Evolutionary conservation across 306 rosid genomes (phyloP).

Genomic region (Casuarina equisetifolia): DNA sequence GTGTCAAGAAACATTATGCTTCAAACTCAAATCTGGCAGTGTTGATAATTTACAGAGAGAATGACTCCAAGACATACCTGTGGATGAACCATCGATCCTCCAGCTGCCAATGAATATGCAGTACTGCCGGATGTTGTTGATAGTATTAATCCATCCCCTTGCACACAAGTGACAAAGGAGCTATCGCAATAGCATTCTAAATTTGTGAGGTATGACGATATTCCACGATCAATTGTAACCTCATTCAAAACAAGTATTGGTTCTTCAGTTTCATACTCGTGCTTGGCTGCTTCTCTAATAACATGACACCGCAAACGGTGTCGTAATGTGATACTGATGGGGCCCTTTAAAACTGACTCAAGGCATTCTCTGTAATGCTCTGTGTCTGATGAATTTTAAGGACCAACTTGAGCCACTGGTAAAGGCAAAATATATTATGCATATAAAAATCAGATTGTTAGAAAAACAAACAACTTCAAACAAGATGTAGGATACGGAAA

Average conservation of each 20-base stretch:
- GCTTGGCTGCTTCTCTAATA: slow-evolving; percentile 76
- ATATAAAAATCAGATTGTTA: neutral
- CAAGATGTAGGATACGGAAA: slow-evolving; percentile 75
- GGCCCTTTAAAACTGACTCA: slow-evolving; percentile 78
- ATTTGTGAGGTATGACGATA: slow-evolving; percentile 90
- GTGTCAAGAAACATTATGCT: neutral
- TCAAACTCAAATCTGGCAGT: neutral
- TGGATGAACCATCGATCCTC: slow-evolving; percentile 99
- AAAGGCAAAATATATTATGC: neutral
- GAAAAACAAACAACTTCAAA: slow-evolving; percentile 8
- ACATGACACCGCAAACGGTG: slow-evolving; percentile 84
- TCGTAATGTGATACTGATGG: slow-evolving; percentile 82
- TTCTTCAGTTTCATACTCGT: slow-evolving; percentile 83
- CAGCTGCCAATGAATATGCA: slow-evolving; percentile 97
- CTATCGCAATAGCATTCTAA: slow-evolving; percentile 90
- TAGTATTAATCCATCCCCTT: slow-evolving; percentile 92
- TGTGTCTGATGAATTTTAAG: slow-evolving; percentile 80
- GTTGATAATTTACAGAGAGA: slow-evolving; percentile 9
- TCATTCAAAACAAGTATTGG: slow-evolving; percentile 83
- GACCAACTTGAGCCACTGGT: slow-evolving; percentile 29
- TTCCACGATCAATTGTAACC: slow-evolving; percentile 96
- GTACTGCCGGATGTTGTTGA: slow-evolving; percentile 98
- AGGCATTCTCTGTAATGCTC: slow-evolving; percentile 79
- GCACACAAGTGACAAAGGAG: slow-evolving; percentile 89
- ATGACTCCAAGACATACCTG: slow-evolving; percentile 55